Evolutionary conservation across 805 yeast genomes (phyloP).

Genomic region (Metschnikowia cerradonensis): DNA sequence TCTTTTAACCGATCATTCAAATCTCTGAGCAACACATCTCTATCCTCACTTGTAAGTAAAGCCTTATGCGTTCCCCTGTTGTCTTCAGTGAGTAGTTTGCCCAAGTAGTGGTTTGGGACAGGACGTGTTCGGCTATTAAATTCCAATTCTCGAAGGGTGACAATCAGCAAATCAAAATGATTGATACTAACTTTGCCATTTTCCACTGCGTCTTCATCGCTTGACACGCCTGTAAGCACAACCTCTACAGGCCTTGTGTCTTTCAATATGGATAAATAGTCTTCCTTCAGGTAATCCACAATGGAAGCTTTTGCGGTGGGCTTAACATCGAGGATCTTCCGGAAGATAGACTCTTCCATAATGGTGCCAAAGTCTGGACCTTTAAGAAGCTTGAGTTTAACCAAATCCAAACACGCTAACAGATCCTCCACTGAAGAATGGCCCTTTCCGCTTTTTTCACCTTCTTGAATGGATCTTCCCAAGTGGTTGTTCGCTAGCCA

Average conservation of each 20-base stretch:
- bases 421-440: conserved; percentile 91
- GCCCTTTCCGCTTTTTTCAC: conserved; percentile 49
- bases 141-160: conserved; percentile 59
- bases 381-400: conserved; percentile 61
- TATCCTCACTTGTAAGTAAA: conserved; percentile 6
- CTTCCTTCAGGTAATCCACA: conserved; percentile 24
- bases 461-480: conserved; percentile 58
- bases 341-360: conserved; percentile 14
- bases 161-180: conserved; percentile 45
- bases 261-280: conserved; percentile 12
- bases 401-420: conserved; percentile 69
- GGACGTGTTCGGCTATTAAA: conserved; percentile 28
- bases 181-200: conserved; percentile 33
- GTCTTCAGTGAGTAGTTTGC: conserved; percentile 9
- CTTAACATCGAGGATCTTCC: conserved; percentile 7
- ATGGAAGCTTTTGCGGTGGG: conserved; percentile 20
- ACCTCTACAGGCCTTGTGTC: conserved; percentile 14
- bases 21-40: conserved; percentile 19
- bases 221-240: conserved; percentile 38
- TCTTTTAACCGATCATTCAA: conserved; percentile 44
- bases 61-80: conserved; percentile 9
- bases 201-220: conserved; percentile 59
- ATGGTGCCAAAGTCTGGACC: conserved; percentile 62
- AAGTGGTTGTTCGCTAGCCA: conserved; percentile 61
- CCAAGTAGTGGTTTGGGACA: conserved; percentile 21